Evolutionary conservation across 306 rosid species (phyloP).

Genomic region (Cucumis melo): DNA sequence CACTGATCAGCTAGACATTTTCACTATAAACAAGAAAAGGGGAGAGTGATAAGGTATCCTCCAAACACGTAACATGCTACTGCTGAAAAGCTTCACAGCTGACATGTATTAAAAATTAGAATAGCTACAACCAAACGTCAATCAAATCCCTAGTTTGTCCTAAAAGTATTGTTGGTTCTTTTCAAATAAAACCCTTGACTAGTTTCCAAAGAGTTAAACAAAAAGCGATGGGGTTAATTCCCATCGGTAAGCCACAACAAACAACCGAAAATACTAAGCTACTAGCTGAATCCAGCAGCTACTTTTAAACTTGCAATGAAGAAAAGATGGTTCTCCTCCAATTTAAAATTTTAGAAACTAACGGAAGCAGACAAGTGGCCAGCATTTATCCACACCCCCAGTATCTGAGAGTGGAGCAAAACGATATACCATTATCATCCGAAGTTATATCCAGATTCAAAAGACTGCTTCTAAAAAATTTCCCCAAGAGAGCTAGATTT

Average conservation of each 20-base stretch:
- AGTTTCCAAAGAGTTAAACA: not conserved
- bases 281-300: not conserved
- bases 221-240: not conserved
- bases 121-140: not conserved
- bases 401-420: not conserved
- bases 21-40: not conserved
- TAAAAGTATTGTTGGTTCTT: not conserved
- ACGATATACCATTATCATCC: not conserved
- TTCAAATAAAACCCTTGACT: not conserved
- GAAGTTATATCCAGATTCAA: not conserved
- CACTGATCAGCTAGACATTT: not conserved
- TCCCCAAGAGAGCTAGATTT: not conserved
- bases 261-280: too few species aligned
- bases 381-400: not conserved
- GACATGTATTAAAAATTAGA: not conserved
- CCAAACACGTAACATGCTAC: not conserved
- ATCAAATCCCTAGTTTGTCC: not conserved
- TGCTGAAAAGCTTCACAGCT: not conserved
- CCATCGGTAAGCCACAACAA: not conserved
- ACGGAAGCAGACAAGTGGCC: not conserved
- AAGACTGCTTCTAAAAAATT: not conserved
- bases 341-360: not conserved
- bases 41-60: not conserved
- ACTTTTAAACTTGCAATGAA: not conserved
- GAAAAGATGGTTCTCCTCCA: not conserved